Conservation (phyloP, 1,139 yeast species). For the Yamadazyma jaroonii region DNA sequence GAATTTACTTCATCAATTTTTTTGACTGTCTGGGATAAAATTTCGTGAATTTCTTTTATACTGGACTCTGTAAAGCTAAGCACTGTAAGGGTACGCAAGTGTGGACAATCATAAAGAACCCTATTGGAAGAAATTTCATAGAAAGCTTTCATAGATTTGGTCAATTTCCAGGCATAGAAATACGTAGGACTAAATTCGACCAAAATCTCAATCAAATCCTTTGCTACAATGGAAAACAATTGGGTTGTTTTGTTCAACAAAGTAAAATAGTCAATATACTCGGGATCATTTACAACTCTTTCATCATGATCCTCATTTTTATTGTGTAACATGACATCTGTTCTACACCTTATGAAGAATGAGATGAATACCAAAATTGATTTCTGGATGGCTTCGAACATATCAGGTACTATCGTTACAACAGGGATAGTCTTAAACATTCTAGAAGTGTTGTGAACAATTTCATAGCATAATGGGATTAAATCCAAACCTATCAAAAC, state of each 20-base stretch:
- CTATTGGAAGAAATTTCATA: constrained; percentile 20
- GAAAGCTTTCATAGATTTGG: constrained; percentile 28
- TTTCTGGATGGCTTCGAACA: constrained; percentile 27
- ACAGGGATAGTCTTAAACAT: constrained; percentile 33
- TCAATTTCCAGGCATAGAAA: constrained; percentile 42
- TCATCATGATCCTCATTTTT: constrained; percentile 1
- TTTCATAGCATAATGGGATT: constrained; percentile 26
- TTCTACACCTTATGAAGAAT: constrained; percentile 7
- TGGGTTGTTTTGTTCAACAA: constrained; percentile 3
- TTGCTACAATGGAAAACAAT: constrained; percentile 18
- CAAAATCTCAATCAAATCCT: constrained; percentile 21
- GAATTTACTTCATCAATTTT: constrained; percentile 3
- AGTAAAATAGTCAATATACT: background rate
- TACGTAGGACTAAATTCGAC: constrained; percentile 32
- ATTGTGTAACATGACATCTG: constrained; percentile 1
- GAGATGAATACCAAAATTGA: constrained; percentile 9
- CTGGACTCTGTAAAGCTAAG: constrained; percentile 1
- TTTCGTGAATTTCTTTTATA: constrained; percentile 2
- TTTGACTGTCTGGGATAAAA: constrained; percentile 1
- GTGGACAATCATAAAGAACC: constrained; percentile 18
- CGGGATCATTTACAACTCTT: background rate
- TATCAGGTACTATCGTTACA: constrained; percentile 30
- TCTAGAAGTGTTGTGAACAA: constrained; percentile 23
- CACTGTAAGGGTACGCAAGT: constrained; percentile 1
- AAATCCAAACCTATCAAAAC: constrained; percentile 26